Base-by-base conservation (phyloP, 805 yeast genomes). In the Cyberlindnera saturnus region DNA sequence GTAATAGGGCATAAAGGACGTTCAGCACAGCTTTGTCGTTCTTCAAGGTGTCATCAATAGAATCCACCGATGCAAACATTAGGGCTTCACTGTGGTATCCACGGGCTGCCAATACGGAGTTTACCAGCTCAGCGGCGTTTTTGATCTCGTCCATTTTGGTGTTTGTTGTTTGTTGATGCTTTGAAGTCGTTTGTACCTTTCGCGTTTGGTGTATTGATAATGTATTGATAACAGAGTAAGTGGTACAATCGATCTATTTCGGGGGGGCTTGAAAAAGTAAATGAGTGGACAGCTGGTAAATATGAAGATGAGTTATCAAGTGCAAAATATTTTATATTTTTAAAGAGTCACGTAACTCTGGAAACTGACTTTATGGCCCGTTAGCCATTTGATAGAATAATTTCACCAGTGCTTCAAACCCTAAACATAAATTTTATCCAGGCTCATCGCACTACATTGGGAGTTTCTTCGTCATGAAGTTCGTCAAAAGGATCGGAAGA, bases 21-120 rank as follows among this genome's bases (percentile, higher is more conserved):
- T 52, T 52, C 17, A 52, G 36, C 4, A 19, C 39, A 15, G 44
- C 43, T 41, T 44, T 47, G 40, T 49, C 48, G 20, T 43, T 41
- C 44, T 30, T 41, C 33, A 33, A 14, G 29, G 31, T 31, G 36
- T 49, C 49, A 14, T 23, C n/a, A 16, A 29, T 16, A 10, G 30
- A n/a, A 26, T 38, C 32, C 23, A 45, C 28, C 7, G 45, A 41
- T 18, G 18, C 14, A 30, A 45, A 45, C 28, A 17, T 11, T 10
- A 45, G 33, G 13, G 26, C 17, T 9, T 23, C 35, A 9, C 13
- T 32, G 8, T 32, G 32, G 36, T 43, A 51, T 1, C 55, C 55
- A 28, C 50, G 50, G 2, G 53, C 47, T 11, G 39, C 38, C 3
- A 51, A 41, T 0, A 45, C 40, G 10, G 42, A 43, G 36, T 51